These are phyloP conservation scores for Fusarium bactridioides DNA, from an alignment of 2,329 filamentous ascomycete genomes.

Conservation along the genomic window DNA sequence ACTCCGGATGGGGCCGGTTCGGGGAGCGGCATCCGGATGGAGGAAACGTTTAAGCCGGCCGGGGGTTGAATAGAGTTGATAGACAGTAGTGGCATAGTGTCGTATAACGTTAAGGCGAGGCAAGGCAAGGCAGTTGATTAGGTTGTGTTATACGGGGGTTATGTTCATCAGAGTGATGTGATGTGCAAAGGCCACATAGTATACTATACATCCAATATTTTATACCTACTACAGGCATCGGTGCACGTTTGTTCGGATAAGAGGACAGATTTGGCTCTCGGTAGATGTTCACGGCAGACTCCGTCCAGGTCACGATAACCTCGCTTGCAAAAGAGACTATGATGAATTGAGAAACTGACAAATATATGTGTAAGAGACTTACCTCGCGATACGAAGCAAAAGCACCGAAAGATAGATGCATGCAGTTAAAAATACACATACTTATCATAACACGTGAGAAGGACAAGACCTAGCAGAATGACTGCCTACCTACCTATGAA, in stretches of 20 bases:
- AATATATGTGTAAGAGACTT: neutral
- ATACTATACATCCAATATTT: neutral
- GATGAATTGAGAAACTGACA: neutral
- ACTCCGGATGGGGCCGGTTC: constrained; percentile 31
- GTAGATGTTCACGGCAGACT: constrained; percentile 19
- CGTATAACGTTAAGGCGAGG: neutral
- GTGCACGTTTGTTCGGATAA: constrained; percentile 1
- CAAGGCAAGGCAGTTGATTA: neutral
- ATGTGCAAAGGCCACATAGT: neutral
- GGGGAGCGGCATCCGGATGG: constrained; percentile 26
- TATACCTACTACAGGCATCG: neutral
- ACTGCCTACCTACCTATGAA: neutral
- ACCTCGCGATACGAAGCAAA: neutral
- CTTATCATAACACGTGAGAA: neutral
- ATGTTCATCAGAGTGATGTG: neutral
- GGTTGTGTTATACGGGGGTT: neutral
- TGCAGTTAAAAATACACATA: neutral
- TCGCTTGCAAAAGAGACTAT: neutral
- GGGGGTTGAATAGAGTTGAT: constrained; percentile 8
- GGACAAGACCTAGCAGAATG: neutral
- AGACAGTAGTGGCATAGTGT: neutral
- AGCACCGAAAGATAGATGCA: neutral
- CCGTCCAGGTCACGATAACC: neutral
- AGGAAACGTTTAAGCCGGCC: constrained; percentile 8
- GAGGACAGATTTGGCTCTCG: neutral